These are phyloP conservation scores for Arthroderma sp. DNA, from an alignment of 2,329 filamentous ascomycete genomes.

Conservation along the genomic window DNA sequence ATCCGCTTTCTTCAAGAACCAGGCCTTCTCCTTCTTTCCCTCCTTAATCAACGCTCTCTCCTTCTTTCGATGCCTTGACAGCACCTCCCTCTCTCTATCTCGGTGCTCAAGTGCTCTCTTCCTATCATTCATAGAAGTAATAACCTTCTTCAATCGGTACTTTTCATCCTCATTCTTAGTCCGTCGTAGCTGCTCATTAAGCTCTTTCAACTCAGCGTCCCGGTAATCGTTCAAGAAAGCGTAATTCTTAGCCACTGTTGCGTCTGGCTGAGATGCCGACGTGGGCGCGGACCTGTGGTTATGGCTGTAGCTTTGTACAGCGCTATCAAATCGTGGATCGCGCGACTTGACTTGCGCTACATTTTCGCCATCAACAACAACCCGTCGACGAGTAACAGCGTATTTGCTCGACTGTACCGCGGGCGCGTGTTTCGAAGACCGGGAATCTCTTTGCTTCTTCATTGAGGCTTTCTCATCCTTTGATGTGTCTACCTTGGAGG, in stretches of 20 bases:
- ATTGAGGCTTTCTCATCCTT: constrained; percentile 26
- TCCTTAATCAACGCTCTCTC: constrained; percentile 77
- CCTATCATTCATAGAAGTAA: constrained; percentile 68
- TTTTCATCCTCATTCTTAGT: constrained; percentile 54
- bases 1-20: constrained; percentile 84
- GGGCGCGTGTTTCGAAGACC: constrained; percentile 72
- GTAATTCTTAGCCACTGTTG: constrained; percentile 57
- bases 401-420: constrained; percentile 69
- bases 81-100: constrained; percentile 56
- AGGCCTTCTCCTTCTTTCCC: constrained; percentile 69
- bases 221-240: constrained; percentile 80
- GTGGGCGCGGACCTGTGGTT: constrained; percentile 16
- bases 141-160: constrained; percentile 57
- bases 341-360: constrained; percentile 50
- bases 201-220: constrained; percentile 64
- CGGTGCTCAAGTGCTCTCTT: constrained; percentile 58
- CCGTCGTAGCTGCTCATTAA: constrained; percentile 56
- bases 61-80: constrained; percentile 62
- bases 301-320: constrained; percentile 32
- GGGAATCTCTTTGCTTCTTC: constrained; percentile 21
- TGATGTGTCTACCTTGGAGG: constrained; percentile 18
- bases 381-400: constrained; percentile 68
- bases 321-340: constrained; percentile 79
- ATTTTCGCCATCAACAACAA: constrained; percentile 46
- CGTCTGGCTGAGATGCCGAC: constrained; percentile 36